Base-by-base conservation (phyloP, 768 basidiomycete genomes). In the Strobilomyces confusus region DNA sequence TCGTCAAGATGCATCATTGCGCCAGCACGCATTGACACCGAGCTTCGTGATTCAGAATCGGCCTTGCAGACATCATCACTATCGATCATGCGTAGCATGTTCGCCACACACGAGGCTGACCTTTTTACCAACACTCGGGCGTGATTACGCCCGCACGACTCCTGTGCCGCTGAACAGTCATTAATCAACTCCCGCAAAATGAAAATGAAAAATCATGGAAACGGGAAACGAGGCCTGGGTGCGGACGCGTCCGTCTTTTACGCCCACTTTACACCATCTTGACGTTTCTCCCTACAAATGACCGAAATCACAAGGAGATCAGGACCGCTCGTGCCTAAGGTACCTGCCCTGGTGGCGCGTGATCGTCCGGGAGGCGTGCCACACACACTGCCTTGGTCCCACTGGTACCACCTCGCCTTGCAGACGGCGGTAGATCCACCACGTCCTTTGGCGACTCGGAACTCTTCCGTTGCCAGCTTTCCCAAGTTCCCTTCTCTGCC, bases 51-150 rank as follows among this genome's bases (percentile, higher is more conserved):
- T n/a, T 6, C 1, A 8, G 20, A 30, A 34, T 19, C 3, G 6
- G 11, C 32, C 26, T 3, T 1, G 29, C 29, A 29, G 29, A 29
- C 29, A 29, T 8, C 19, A 33, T 26, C 26, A 60, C 32, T 36
- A 51, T 61, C 44, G 48, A 36, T 51, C 25, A 43, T 33, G 43
- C 40, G 46, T 15, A 29, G 26, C 29, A 9, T 26, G 44, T 14
- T 47, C 19, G 17, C 30, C 48, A 42, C 32, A 42, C 49, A 60
- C 20, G 29, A 25, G 42, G 52, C 44, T 19, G 34, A 14, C 36
- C 44, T 37, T 22, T 15, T 43, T 30, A 44, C 36, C 6, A 15
- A 32, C 12, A 37, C 40, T 6, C 19, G 30, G 26, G 29, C 43
- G 11, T 11, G 29, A 43, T 38, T 19, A 38, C 13, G 38, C 8